Conservation (phyloP, 2,329 filamentous ascomycete species). For the Scytalidium sp. region DNA sequence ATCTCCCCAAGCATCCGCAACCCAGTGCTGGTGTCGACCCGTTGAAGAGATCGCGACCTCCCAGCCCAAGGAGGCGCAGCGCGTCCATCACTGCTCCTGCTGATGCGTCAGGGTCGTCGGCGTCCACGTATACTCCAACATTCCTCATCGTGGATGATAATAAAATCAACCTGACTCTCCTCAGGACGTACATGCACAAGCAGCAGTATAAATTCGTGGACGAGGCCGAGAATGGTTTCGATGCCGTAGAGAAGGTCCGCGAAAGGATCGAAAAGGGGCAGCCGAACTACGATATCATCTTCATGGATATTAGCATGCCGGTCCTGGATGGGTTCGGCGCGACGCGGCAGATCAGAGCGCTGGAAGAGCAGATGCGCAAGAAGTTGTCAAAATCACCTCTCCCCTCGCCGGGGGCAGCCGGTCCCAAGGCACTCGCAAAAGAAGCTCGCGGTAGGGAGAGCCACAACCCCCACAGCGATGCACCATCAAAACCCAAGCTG, state of each 20-base stretch:
- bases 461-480: conserved; percentile 4
- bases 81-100: neutral
- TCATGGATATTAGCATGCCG: conserved; percentile 52
- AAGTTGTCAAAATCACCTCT: conserved; percentile 16
- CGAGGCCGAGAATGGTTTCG: conserved; percentile 43
- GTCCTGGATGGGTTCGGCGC: conserved; percentile 49
- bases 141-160: conserved; percentile 41
- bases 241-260: conserved; percentile 43
- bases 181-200: conserved; percentile 34
- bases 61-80: neutral
- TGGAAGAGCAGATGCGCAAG: conserved; percentile 34
- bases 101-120: neutral
- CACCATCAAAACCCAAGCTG: conserved; percentile 1
- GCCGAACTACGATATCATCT: conserved; percentile 39
- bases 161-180: conserved; percentile 37
- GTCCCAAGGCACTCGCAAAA: conserved; percentile 17
- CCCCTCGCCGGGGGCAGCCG: conserved; percentile 6
- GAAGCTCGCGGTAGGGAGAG: conserved; percentile 15
- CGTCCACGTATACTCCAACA: conserved; percentile 7
- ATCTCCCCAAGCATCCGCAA: neutral
- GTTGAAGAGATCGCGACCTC: neutral
- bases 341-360: conserved; percentile 44
- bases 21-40: neutral
- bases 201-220: conserved; percentile 35
- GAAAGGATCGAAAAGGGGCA: conserved; percentile 23